These are phyloP conservation scores for Cutaneotrichosporon cavernicola DNA, from an alignment of 1,284 basidiomycete species.

Conservation along the genomic window DNA sequence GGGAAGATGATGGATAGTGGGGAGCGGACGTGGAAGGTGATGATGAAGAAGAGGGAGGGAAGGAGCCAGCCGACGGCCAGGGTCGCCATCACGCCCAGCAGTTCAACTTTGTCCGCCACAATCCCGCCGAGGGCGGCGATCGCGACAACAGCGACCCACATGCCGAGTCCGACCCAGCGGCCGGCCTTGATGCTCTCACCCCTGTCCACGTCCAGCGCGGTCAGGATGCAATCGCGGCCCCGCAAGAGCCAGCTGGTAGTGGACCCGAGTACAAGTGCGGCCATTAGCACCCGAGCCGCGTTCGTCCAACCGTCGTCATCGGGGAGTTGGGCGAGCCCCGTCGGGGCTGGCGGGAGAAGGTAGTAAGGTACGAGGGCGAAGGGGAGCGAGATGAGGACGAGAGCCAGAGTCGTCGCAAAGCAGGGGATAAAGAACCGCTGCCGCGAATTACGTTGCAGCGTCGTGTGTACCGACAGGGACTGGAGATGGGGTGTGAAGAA, in stretches of 20 bases:
- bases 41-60: conserved; percentile 55
- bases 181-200: conserved; percentile 43
- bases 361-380: conserved; percentile 54
- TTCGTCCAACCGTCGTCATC: conserved; percentile 50
- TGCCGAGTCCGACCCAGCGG: conserved; percentile 44
- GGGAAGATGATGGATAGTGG: conserved; percentile 54
- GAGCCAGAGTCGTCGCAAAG: conserved; percentile 37
- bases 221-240: conserved; percentile 47
- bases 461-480: conserved; percentile 49
- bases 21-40: conserved; percentile 54
- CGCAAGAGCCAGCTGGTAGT: conserved; percentile 47
- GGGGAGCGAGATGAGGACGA: conserved; percentile 48
- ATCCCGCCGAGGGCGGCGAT: conserved; percentile 46
- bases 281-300: conserved; percentile 48
- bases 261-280: conserved; percentile 38
- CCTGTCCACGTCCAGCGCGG: conserved; percentile 42
- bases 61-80: conserved; percentile 52
- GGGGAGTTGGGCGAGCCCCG: conserved; percentile 41
- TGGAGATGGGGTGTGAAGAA: conserved; percentile 52
- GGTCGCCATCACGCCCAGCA: conserved; percentile 46
- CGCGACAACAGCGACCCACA: conserved; percentile 43
- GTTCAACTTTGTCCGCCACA: conserved; percentile 47
- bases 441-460: conserved; percentile 42
- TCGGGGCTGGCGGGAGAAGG: conserved; percentile 38
- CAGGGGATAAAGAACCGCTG: conserved; percentile 46